Evolutionary conservation across 2,329 filamentous ascomycete genomes (phyloP).

Genomic region (Fusarium metavorans): DNA sequence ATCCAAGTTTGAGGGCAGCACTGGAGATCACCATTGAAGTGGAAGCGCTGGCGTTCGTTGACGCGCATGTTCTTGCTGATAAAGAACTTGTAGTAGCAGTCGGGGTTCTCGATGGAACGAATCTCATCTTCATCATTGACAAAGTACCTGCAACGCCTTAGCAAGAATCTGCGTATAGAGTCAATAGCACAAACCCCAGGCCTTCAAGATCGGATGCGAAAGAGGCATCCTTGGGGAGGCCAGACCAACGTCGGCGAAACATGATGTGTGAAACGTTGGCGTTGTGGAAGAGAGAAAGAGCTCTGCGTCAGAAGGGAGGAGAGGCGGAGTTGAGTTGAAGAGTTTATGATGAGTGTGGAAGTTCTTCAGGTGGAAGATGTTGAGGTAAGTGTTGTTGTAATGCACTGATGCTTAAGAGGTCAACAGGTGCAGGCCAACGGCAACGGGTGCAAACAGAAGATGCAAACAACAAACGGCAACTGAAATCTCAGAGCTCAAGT

Average conservation of each 20-base stretch:
- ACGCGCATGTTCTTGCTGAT: slow-evolving; percentile 79
- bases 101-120: slow-evolving; percentile 74
- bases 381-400: background rate
- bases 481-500: background rate
- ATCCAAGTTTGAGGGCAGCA: no score
- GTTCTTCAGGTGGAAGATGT: background rate
- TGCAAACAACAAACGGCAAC: background rate
- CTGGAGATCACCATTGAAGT: slow-evolving; percentile 74
- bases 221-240: slow-evolving; percentile 76
- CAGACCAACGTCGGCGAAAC: slow-evolving; percentile 78
- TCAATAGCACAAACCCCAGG: slow-evolving; percentile 70
- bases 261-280: slow-evolving; percentile 52
- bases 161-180: background rate
- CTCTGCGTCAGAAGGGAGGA: background rate
- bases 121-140: slow-evolving; percentile 82
- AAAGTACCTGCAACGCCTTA: slow-evolving; percentile 72
- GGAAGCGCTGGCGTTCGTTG: slow-evolving; percentile 80
- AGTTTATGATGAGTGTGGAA: background rate
- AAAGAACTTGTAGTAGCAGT: slow-evolving; percentile 80
- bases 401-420: slow-evolving; percentile 5
- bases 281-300: background rate
- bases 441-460: slow-evolving; percentile 28
- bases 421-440: background rate
- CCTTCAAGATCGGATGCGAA: slow-evolving; percentile 75
- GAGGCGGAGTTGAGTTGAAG: background rate